Percentiles rank a stretch among this genome's conserved stretches.
phyloP scores from a whole-genome alignment of 2,329 filamentous ascomycete genomes.

The Trichophaea hybrida region DNA sequence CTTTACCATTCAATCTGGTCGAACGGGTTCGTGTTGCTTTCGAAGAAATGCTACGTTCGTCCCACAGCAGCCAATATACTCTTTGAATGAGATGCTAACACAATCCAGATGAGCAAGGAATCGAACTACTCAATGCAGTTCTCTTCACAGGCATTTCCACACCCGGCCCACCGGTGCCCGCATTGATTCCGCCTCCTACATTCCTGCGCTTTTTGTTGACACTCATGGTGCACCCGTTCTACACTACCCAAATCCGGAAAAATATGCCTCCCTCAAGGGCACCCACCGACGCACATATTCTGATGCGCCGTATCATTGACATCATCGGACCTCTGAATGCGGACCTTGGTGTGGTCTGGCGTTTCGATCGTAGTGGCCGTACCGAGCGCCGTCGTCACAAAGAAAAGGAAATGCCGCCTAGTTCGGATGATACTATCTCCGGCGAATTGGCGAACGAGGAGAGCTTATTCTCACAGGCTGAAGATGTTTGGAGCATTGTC shows the following conservation, averaged over 20 bases:
- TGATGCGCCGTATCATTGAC: conserved; percentile 52
- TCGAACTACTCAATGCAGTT: conserved; percentile 29
- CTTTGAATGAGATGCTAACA: neutral
- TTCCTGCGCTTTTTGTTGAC: conserved; percentile 67
- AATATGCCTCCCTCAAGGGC: conserved; percentile 46
- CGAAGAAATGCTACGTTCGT: conserved; percentile 19
- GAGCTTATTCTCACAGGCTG: conserved; percentile 58
- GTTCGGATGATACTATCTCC: conserved; percentile 30
- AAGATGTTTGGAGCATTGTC: conserved; percentile 76
- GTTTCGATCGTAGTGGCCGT: conserved; percentile 41
- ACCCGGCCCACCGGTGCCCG: conserved; percentile 32
- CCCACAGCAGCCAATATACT: neutral
- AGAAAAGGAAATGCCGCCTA: neutral
- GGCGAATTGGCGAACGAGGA: conserved; percentile 47
- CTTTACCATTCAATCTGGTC: conserved; percentile 14
- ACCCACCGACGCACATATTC: conserved; percentile 50
- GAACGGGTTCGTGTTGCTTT: conserved; percentile 18
- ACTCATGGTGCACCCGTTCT: conserved; percentile 63
- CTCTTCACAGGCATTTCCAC: conserved; percentile 15
- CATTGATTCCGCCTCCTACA: conserved; percentile 52
- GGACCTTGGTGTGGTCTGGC: conserved; percentile 57
- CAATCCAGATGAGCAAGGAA: conserved; percentile 14
- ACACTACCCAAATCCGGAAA: conserved; percentile 56
- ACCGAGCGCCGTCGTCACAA: neutral
- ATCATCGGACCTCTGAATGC: conserved; percentile 56